phyloP scores from a whole-genome alignment of 352 stramenopile genomes.

The Phytophthora podocarpi region DNA sequence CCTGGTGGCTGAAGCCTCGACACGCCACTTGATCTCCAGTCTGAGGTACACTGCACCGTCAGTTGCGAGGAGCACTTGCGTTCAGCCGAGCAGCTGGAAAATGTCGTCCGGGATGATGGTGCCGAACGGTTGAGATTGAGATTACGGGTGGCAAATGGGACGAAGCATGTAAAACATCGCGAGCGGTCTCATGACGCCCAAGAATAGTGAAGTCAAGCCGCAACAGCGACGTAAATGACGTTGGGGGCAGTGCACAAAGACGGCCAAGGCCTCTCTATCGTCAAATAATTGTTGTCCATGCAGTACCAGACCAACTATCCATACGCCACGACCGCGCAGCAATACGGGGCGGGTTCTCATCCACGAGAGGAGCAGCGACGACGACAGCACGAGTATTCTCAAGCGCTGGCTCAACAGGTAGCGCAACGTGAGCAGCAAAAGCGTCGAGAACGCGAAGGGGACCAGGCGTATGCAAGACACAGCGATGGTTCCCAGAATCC shows the following conservation, averaged over 20 bases:
- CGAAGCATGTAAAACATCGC: too few species aligned
- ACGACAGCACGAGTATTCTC: slow-evolving; percentile 59
- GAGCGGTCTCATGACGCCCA: too few species aligned
- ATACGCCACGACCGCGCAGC: slow-evolving; percentile 32
- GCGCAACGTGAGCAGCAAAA: slow-evolving; percentile 59
- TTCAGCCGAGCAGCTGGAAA: too few species aligned
- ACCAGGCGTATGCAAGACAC: slow-evolving; percentile 18
- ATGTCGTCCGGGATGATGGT: too few species aligned
- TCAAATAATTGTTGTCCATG: slow-evolving; percentile 18
- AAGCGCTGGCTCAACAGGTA: slow-evolving; percentile 61
- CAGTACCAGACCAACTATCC: slow-evolving; percentile 36
- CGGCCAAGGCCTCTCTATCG: background rate
- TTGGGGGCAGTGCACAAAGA: too few species aligned
- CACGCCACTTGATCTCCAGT: background rate
- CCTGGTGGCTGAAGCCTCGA: background rate
- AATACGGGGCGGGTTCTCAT: slow-evolving; percentile 27
- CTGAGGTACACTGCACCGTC: too few species aligned
- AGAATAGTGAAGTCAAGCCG: slow-evolving; percentile 24
- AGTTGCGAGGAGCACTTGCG: too few species aligned
- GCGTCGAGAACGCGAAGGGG: slow-evolving; percentile 41
- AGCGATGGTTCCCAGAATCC: slow-evolving; percentile 1
- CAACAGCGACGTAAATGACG: slow-evolving; percentile 2
- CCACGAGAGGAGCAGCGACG: slow-evolving; percentile 60
- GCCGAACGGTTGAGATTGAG: too few species aligned
- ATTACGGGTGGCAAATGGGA: too few species aligned